Base-by-base conservation (phyloP, 768 basidiomycete genomes). In the Hydnum rufescens region DNA sequence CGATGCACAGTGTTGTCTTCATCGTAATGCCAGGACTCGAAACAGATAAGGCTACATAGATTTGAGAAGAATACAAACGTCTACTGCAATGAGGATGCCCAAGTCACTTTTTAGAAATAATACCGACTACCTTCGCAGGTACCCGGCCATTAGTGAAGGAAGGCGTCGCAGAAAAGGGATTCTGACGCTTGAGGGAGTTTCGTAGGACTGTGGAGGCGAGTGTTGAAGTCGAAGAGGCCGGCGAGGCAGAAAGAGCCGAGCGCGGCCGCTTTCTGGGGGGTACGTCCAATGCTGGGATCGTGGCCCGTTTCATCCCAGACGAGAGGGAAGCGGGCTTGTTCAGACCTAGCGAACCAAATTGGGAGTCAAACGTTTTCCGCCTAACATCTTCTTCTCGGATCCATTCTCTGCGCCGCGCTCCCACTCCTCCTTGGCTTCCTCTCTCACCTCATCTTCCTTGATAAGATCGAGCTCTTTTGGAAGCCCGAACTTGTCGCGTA, bases 401-500 rank as follows among this genome's bases (percentile, higher is more conserved):
- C 32, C 74, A 59, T 31, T 75, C 74, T 52, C 65, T 65, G 59
- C 73, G 70, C 70, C 75, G 61, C 62, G 69, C 51, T 64, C 63
- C 80, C 84, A 82, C 58, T 75, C 70, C 52, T 73, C 69, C 53
- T 74, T 77, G 13, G 83, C 86, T 51, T 75, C 73, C 32, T 72
- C 65, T 54, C 68, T 71, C 16, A 70, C 69, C n/a, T 80, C 77
- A 42, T 80, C 80, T 52, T 71, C 76, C 59, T 30, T 61, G 2
- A 82, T 65, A 3, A 95, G 71, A 32, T 64, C 70, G 46, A 96
- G 65, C 2, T 72, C 69, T 51, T 76, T 73, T 1, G 82, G 82
- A 16, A 99, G 65, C 1, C 78, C 90, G 65, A 87, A 95, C 57
- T 75, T 71, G 26, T 70, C 75, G 61, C 78, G 81, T 49, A 96